These are phyloP conservation scores for Botryosphaeria dothidea DNA, from an alignment of 2,329 filamentous ascomycete species.

Conservation along the genomic window DNA sequence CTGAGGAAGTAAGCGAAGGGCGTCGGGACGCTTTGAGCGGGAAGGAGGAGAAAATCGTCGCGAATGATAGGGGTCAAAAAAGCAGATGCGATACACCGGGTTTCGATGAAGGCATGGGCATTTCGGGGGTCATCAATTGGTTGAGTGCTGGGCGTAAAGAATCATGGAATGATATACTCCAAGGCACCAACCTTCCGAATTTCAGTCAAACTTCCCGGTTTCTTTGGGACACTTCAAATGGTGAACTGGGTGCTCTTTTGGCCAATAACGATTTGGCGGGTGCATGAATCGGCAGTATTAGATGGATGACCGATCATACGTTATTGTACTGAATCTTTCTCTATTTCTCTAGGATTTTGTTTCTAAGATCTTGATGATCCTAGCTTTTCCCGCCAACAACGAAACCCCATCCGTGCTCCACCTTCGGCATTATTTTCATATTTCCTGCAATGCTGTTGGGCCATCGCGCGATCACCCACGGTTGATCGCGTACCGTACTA, in stretches of 20 bases:
- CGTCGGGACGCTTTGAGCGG: background rate
- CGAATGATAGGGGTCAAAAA: constrained; percentile 9
- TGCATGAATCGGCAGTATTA: too few species aligned
- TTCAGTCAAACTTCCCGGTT: constrained; percentile 14
- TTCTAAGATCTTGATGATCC: too few species aligned
- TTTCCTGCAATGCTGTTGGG: too few species aligned
- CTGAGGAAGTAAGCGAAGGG: constrained; percentile 71
- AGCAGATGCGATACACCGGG: constrained; percentile 20
- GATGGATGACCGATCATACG: too few species aligned
- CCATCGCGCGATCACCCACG: too few species aligned
- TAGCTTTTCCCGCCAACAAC: too few species aligned
- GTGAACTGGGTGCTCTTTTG: background rate
- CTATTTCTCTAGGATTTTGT: too few species aligned
- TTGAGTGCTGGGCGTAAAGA: constrained; percentile 18
- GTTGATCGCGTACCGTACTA: too few species aligned
- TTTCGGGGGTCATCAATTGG: constrained; percentile 19
- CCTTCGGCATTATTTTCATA: too few species aligned
- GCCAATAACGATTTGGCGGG: too few species aligned
- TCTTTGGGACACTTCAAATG: background rate
- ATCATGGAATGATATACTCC: constrained; percentile 20
- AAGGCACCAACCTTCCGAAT: constrained; percentile 20
- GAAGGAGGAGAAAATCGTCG: constrained; percentile 8
- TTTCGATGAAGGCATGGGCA: constrained; percentile 21
- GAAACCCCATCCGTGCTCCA: too few species aligned
- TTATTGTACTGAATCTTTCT: too few species aligned